phyloP scores from a whole-genome alignment of 371 early-diverging fungal genomes.

The Actinomucor elegans region DNA sequence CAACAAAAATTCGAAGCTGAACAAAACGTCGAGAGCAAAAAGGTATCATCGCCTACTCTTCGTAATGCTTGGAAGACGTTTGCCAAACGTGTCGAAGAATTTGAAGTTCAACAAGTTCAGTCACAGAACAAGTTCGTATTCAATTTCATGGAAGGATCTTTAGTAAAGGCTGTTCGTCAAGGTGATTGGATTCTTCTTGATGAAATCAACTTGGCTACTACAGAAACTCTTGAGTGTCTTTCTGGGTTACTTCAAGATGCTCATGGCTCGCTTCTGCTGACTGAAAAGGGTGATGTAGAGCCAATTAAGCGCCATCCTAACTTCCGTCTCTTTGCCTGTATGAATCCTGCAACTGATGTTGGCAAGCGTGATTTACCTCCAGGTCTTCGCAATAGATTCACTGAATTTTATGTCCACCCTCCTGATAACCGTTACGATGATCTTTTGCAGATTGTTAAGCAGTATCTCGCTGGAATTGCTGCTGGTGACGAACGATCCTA shows the following conservation, averaged over 20 bases:
- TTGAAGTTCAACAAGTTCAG: constrained; percentile 74
- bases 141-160: constrained; percentile 91
- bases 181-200: constrained; percentile 99
- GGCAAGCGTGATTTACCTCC: constrained; percentile 97
- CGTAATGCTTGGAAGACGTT: constrained; percentile 65
- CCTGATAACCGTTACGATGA: constrained; percentile 87
- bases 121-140: constrained; percentile 85
- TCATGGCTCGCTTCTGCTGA: constrained; percentile 76
- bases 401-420: constrained; percentile 92
- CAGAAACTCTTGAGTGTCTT: constrained; percentile 93
- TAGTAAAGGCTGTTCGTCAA: constrained; percentile 88
- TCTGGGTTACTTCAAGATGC: constrained; percentile 88
- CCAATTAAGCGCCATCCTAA: constrained; percentile 90
- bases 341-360: constrained; percentile 99
- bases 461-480: constrained; percentile 67
- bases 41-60: constrained; percentile 45
- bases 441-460: constrained; percentile 77
- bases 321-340: constrained; percentile 98
- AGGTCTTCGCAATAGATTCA: constrained; percentile 90
- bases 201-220: constrained; percentile 97
- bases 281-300: constrained; percentile 91
- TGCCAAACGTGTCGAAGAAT: constrained; percentile 54
- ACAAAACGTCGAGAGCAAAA: constrained; percentile 36
- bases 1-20: constrained; percentile 55
- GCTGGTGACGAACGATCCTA: constrained; percentile 66